Evolutionary conservation across 495 filamentous ascomycete genomes (phyloP), one percentile per base, ranked within the genome.

Genomic region (Entonaema liquescens): DNA sequence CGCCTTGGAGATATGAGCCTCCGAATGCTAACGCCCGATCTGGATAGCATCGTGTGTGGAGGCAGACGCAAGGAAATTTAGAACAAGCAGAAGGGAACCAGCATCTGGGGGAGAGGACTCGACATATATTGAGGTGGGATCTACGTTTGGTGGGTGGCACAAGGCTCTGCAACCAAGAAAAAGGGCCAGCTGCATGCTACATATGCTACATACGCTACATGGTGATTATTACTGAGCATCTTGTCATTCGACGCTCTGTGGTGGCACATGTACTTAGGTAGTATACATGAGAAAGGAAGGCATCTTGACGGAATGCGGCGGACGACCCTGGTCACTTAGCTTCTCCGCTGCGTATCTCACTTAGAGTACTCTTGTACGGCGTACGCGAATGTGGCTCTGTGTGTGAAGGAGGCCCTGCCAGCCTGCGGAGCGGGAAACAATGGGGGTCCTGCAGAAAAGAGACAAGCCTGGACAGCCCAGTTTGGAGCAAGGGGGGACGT

Each of bases 1-100:
- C 79, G 76, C 59, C 76, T 73, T 47, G 78, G 77, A 15, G 80
- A 76, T 58, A 84, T 80, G 29, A 83, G 67, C 73, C 78, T 78
- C 61, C 82, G 80, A 62, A 84, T 84, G 70, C 74, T 83, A 71
- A 81, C 77, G 58, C 73, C 73, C 35, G 82, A 75, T 76, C 79
- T 76, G 52, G 81, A 79, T 68, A 80, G 74, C 82, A 85, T 84
- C 64, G 31, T 80, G 72, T 56, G 63, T 66, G 63, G 62, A 65
- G 52, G 57, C 53, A 40, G 58, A 74, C 59, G 62, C 56, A 68
- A 72, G 65, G 66, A 62, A 67, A 52, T 38, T 72, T 67, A 66
- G 67, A 68, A 68, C 75, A 73, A 67, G 47, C 44, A 65, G 65
- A 55, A 62, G 42, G 57, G 56, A 65, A 65, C 31, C 19, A 19